Base-by-base conservation (phyloP, 2,329 filamentous ascomycete species). In the Claviceps cyperi region DNA sequence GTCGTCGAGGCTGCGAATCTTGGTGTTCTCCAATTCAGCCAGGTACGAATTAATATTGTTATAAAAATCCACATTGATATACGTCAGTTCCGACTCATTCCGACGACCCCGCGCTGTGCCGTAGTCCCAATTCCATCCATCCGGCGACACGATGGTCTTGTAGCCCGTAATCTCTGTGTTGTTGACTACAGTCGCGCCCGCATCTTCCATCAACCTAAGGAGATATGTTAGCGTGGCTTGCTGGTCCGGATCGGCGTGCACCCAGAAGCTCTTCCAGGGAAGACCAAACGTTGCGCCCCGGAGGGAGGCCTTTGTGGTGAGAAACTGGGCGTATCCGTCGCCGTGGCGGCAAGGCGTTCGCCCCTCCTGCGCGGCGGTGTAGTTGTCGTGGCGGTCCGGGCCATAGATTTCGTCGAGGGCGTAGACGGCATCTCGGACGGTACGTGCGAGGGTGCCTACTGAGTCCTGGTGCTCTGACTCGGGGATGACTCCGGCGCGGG, bases 71-170 rank as follows among this genome's bases (percentile, higher is more conserved):
- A 81, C 78, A 62, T 86, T 86, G 55, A 88, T 72, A 46, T 83
- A 78, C 0, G 80, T 84, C 64, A 82, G 87, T 62, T 87, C 83
- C 14, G 80, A 86, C 64, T 86, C 78, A 53, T 87, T 86, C n/a
- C 79, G 67, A 57, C 69, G 79, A 2, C 81, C 80, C 4, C 81
- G 75, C 1, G 69, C 73, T 5, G 56, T 71, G 14, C 83, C 82
- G 54, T 78, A 83, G 57, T 84, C 81, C 75, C 84, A 89, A 62
- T 88, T 71, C 83, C 83, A 89, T n/a, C 81, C 81, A 46, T 75
- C 62, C 0, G 78, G 81, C 35, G 75, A 76, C 13, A 88, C 74
- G 22, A 86, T 76, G 0, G 67, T 76, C 58, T 80, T 63, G 57
- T 78, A 75, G 60, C 78, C 69, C 21, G 78, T 77, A 2, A 89